These are phyloP conservation scores for Cryptosporidium sp. DNA, from an alignment of 169 alveolate genomes.

Conservation along the genomic window DNA sequence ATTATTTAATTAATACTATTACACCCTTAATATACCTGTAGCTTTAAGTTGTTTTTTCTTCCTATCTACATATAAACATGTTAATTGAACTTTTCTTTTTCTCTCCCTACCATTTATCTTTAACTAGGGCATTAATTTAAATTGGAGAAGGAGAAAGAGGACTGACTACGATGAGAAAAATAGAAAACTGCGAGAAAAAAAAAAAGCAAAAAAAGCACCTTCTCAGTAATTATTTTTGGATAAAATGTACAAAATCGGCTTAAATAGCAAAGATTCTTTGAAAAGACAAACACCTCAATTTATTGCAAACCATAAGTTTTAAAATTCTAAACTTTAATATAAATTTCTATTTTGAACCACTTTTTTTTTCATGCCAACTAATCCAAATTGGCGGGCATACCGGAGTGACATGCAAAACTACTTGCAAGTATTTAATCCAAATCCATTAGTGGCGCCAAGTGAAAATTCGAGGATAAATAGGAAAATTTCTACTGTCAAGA, in stretches of 20 bases:
- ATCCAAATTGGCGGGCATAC: background rate
- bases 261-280: background rate
- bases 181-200: too few species aligned
- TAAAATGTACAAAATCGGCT: too few species aligned
- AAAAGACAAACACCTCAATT: background rate
- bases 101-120: too few species aligned
- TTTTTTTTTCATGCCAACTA: background rate
- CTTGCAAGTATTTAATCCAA: slow-evolving; percentile 19
- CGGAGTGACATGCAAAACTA: slow-evolving; percentile 23
- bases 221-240: too few species aligned
- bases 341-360: background rate
- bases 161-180: too few species aligned
- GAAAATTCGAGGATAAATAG: slow-evolving; percentile 18
- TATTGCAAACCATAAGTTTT: too few species aligned
- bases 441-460: slow-evolving; percentile 30
- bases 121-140: too few species aligned
- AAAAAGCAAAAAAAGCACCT: too few species aligned
- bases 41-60: too few species aligned
- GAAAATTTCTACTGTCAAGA: background rate
- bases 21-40: background rate
- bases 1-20: background rate
- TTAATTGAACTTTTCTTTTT: too few species aligned
- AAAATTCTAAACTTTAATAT: background rate
- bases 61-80: too few species aligned
- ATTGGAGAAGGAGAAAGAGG: too few species aligned